Conservation (phyloP, 1,284 basidiomycete species). For the Abortiporus biennis region DNA sequence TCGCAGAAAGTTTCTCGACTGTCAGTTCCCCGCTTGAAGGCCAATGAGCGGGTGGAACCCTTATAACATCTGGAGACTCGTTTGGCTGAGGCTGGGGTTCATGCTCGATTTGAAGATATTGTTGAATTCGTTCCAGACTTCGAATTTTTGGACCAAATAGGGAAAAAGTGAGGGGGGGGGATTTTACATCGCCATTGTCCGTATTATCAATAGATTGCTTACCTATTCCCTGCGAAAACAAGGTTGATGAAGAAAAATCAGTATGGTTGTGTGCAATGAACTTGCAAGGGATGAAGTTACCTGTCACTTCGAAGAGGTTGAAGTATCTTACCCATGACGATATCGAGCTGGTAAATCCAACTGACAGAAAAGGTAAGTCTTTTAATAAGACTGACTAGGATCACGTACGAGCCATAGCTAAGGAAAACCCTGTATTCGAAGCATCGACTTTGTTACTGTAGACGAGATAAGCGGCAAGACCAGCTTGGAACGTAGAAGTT, state of each 20-base stretch:
- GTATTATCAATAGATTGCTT: no score
- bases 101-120: slow-evolving; percentile 68
- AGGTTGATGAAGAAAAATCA: no score
- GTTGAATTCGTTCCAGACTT: slow-evolving; percentile 68
- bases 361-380: no score
- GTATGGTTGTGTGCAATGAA: slow-evolving; percentile 1
- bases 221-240: slow-evolving; percentile 44
- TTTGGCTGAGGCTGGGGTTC: slow-evolving; percentile 46
- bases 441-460: slow-evolving; percentile 34
- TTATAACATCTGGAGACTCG: no score
- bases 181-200: no score
- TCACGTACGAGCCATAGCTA: slow-evolving; percentile 40
- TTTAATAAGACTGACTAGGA: no score
- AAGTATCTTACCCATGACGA: slow-evolving; percentile 45
- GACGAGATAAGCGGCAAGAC: slow-evolving; percentile 47
- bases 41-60: slow-evolving; percentile 65
- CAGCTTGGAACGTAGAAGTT: slow-evolving; percentile 44
- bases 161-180: no score
- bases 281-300: slow-evolving; percentile 19
- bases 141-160: no score
- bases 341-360: slow-evolving; percentile 50
- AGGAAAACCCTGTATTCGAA: slow-evolving; percentile 42
- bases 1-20: slow-evolving; percentile 53
- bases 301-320: slow-evolving; percentile 41
- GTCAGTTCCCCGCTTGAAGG: slow-evolving; percentile 62